Evolutionary conservation across 2,329 filamentous ascomycete genomes (phyloP), one percentile per base, ranked within the genome.

Genomic region (Didymella glomerata): DNA sequence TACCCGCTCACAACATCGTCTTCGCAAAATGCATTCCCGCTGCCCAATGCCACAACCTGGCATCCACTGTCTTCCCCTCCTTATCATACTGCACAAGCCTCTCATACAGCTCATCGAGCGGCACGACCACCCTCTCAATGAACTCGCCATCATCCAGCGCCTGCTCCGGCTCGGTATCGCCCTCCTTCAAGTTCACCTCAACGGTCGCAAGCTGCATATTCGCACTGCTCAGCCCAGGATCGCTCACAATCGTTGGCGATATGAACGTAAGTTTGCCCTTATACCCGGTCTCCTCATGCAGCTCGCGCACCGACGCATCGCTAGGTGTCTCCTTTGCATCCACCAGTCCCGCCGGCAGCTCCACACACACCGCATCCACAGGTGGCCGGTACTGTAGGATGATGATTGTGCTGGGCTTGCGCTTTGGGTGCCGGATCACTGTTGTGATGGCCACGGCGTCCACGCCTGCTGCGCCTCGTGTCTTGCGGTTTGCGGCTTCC

Each of bases 241-340:
- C 89, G 66, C 87, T 86, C 55, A 87, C 89, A 79, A 91, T 89
- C 51, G 88, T 82, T 8, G 88, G 87, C 36, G 85, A 86, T n/a
- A 83, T 85, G 72, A 78, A 76, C 20, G 74, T 63, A 61, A 81
- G 65, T 62, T 75, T 72, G 45, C 84, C 88, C 64, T 87, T 81
- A 68, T 87, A 88, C 20, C 86, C 86, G 1, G 86, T 88, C 72
- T 88, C 86, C 73, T 88, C 86, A 62, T 81, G 85, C 41, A 88
- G 75, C 73, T 88, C 86, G 18, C 86, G 78, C 11, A 87, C 75
- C 13, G 83, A 83, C 46, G 84, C 85, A 46, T 84, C 80, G 66
- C 83, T 81, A 2, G 85, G 82, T 1, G 81, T 81, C 69, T 88
- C 86, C 14, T 81, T 81, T 41, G 79, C 81, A 67, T 88, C 86